phyloP scores from a whole-genome alignment of 306 rosid genomes.

The Dryas drummondii region DNA sequence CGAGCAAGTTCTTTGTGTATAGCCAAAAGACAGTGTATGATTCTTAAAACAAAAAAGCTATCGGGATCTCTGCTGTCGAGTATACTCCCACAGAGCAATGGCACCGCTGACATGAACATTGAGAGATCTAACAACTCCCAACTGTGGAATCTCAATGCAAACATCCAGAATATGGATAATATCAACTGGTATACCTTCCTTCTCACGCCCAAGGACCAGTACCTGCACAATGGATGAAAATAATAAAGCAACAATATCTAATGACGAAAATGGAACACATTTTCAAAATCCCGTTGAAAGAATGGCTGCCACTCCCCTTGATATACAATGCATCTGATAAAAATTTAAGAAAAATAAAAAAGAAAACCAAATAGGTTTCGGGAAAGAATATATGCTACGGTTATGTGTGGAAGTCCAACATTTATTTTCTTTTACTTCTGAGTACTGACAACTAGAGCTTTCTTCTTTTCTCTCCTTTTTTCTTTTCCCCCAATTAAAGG shows the following conservation, averaged over 20 bases:
- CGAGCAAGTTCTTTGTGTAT: neutral
- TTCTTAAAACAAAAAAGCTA: constrained; percentile 13
- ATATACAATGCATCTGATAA: neutral
- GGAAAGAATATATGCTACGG: neutral
- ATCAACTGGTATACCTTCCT: constrained; percentile 94
- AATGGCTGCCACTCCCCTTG: neutral
- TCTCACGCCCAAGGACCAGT: constrained; percentile 90
- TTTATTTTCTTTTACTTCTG: neutral
- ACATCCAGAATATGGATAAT: constrained; percentile 83
- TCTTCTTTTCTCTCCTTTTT: neutral
- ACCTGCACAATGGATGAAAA: constrained; percentile 45
- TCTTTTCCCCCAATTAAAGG: neutral
- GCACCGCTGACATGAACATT: constrained; percentile 98
- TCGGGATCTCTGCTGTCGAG: constrained; percentile 83
- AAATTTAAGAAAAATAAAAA: neutral
- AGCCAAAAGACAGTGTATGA: neutral
- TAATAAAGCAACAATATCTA: neutral
- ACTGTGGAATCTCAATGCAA: constrained; percentile 89
- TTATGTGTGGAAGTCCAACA: neutral
- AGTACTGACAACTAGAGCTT: neutral
- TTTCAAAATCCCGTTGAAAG: neutral
- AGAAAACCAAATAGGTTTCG: neutral
- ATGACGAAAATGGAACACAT: neutral
- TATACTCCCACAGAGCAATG: constrained; percentile 94
- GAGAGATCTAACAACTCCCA: constrained; percentile 94